Evolutionary conservation across 768 basidiomycete species (phyloP), one percentile per base, ranked within the genome.

Genomic region (Pleurotus eryngii): DNA sequence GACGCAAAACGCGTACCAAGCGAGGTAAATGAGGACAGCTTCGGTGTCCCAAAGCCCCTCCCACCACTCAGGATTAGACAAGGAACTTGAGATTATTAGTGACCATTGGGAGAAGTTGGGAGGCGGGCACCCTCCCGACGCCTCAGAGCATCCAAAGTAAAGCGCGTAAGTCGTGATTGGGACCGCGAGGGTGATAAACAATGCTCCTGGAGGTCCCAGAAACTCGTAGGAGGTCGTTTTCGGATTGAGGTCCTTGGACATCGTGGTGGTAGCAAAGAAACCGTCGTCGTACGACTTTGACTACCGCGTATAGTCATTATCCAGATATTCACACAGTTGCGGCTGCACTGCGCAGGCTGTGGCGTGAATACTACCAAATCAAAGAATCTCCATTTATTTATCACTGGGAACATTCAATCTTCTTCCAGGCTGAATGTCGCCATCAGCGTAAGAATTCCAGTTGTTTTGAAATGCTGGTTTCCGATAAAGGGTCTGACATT

Each of bases 1-100:
- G 48, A 98, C 81, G 61, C 84, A 88, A 70, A 89, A 98, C n/a
- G 82, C 74, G 71, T 97, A 98, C 95, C 96, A 99, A 0, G 71
- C 92, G 42, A 89, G 68, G 73, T 98, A 98, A 14, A 89, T 79
- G 18, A 84, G 63, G 2, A 82, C 65, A 0, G 94, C 94, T 57
- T 95, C 75, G 0, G 83, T 81, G 64, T 98, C 95, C 88, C 91
- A 97, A 1, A 97, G 79, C 17, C 76, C 70, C 46, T 74, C 78
- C 87, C 90, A 95, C 82, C 83, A 94, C 15, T 73, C 66, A 4
- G 66, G 60, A 62, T 73, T 71, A 5, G 79, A 74, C 6, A 91
- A 60, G 0, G 85, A 72, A 15, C 74, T 87, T 69, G 60, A 70
- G 72, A 43, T 77, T 71, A 27, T 76, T 71, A 59, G 85, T 61